A percentile compares a stretch with the other conserved stretches of the same genome.
Conservation (phyloP, 2,329 filamentous ascomycete genomes). For the Aspergillus sp. region DNA sequence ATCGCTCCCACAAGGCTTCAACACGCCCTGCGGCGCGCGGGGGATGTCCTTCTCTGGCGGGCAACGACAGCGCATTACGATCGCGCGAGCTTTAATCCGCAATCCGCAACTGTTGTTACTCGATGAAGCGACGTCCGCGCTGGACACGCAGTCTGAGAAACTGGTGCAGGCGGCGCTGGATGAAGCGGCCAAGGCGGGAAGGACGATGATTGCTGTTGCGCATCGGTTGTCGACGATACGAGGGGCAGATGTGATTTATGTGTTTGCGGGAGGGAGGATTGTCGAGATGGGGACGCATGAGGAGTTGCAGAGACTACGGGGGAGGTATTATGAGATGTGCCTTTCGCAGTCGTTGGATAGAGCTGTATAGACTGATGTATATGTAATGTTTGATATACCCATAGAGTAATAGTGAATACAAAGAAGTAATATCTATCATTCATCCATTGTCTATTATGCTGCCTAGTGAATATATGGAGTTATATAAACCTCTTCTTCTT, state of each 20-base stretch:
- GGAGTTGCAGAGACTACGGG: conserved; percentile 29
- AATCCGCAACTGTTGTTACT: conserved; percentile 48
- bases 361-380: too few species aligned
- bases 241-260: conserved; percentile 73
- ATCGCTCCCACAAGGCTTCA: conserved; percentile 46
- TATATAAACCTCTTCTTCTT: too few species aligned
- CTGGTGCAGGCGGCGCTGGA: conserved; percentile 29
- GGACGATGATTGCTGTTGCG: conserved; percentile 22
- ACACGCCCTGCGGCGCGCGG: conserved; percentile 49
- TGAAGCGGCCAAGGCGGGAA: conserved; percentile 17
- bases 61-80: conserved; percentile 50
- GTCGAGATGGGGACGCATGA: conserved; percentile 37
- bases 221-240: conserved; percentile 23
- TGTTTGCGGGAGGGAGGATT: conserved; percentile 36
- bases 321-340: conserved; percentile 39
- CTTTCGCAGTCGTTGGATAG: conserved; percentile 40
- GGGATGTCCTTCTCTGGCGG: conserved; percentile 51
- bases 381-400: too few species aligned
- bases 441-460: too few species aligned
- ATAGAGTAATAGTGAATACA: too few species aligned
- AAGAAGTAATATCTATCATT: too few species aligned
- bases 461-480: too few species aligned
- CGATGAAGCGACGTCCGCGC: conserved; percentile 51
- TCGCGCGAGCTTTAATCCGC: conserved; percentile 49
- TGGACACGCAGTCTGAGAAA: conserved; percentile 45